Conservation (phyloP, 2,329 filamentous ascomycete genomes). For the Scortechinia acanthostroma region DNA sequence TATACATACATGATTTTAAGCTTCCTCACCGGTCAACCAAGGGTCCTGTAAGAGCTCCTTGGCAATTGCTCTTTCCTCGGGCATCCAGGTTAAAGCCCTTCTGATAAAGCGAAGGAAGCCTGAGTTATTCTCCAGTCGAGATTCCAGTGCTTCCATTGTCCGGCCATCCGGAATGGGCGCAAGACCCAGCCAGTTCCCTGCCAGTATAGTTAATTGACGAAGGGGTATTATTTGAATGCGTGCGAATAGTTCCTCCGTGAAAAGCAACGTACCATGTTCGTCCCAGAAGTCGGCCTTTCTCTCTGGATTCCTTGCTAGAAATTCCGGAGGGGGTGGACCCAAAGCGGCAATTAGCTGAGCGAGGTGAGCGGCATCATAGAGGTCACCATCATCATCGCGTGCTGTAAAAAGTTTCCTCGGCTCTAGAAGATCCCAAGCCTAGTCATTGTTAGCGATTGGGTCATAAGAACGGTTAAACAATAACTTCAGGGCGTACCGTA, state of each 20-base stretch:
- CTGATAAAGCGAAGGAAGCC: background rate
- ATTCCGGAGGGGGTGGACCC: background rate
- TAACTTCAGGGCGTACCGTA: background rate
- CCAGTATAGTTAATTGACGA: background rate
- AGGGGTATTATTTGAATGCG: background rate
- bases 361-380: background rate
- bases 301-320: constrained; percentile 5
- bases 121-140: constrained; percentile 4
- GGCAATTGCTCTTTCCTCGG: constrained; percentile 2
- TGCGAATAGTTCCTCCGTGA: background rate
- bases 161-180: constrained; percentile 1
- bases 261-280: background rate
- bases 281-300: constrained; percentile 3
- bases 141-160: background rate
- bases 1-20: no score
- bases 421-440: background rate
- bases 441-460: background rate
- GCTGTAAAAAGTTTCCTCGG: background rate
- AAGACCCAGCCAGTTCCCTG: constrained; percentile 2
- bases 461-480: background rate
- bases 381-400: background rate
- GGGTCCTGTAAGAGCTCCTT: constrained; percentile 2
- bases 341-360: background rate
- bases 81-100: constrained; percentile 1
- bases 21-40: constrained; percentile 3